Evolutionary conservation across 2,329 filamentous ascomycete genomes (phyloP).

Genomic region (Coniochaeta prunicola): DNA sequence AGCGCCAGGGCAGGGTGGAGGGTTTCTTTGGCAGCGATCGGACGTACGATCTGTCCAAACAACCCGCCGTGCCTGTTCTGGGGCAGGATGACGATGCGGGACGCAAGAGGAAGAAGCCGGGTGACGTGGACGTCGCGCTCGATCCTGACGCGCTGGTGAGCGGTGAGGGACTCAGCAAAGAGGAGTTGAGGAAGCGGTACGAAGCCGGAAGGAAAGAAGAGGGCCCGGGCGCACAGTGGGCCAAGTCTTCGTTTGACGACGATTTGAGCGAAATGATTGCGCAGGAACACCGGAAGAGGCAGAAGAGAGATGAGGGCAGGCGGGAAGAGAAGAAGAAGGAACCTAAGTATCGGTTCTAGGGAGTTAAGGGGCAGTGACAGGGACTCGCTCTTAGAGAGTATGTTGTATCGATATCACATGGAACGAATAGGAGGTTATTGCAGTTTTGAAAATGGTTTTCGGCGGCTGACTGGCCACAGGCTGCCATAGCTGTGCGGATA

Average conservation of each 20-base stretch:
- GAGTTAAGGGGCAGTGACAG: not conserved
- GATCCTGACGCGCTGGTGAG: slow-evolving; percentile 74
- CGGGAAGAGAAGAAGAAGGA: slow-evolving; percentile 54
- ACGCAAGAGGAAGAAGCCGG: slow-evolving; percentile 89
- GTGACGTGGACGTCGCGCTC: slow-evolving; percentile 88
- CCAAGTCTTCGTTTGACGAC: slow-evolving; percentile 55
- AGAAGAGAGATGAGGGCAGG: slow-evolving; percentile 81
- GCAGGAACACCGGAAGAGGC: slow-evolving; percentile 81
- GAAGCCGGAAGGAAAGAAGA: slow-evolving; percentile 64
- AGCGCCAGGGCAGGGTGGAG: slow-evolving; percentile 75
- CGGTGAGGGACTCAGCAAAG: slow-evolving; percentile 74
- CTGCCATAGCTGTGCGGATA: not conserved
- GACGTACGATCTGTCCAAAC: slow-evolving; percentile 73
- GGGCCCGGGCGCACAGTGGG: slow-evolving; percentile 61
- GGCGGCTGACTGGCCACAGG: not conserved
- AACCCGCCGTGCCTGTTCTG: slow-evolving; percentile 60
- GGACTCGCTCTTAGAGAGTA: not conserved
- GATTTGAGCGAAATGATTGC: slow-evolving; percentile 95
- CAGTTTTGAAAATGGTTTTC: not conserved
- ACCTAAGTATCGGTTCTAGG: slow-evolving; percentile 41
- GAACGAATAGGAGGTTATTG: not conserved
- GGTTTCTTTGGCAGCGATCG: slow-evolving; percentile 96
- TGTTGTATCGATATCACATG: not conserved
- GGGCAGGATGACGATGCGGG: slow-evolving; percentile 68
- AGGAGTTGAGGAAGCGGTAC: slow-evolving; percentile 73